These are phyloP conservation scores for Sarcomyxa edulis DNA, from an alignment of 768 basidiomycete genomes.

Conservation along the genomic window DNA sequence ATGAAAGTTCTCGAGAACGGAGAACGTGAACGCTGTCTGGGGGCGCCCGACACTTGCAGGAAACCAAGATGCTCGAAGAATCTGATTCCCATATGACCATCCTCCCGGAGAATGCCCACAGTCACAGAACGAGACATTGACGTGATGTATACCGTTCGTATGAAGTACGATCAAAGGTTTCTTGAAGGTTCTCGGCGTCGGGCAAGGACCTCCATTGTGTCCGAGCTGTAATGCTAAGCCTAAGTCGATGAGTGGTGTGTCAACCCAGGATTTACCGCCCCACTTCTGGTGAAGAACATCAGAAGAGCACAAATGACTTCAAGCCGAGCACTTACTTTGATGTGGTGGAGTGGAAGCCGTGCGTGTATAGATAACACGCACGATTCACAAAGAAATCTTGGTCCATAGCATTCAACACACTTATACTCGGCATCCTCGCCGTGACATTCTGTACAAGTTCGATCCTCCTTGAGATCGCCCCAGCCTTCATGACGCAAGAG, in stretches of 20 bases:
- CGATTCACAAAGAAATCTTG: neutral
- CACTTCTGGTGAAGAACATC: slow-evolving; percentile 1
- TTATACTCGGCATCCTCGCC: slow-evolving; percentile 1
- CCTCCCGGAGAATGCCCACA: slow-evolving; percentile 9
- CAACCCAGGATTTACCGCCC: slow-evolving; percentile 2
- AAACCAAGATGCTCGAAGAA: slow-evolving; percentile 5
- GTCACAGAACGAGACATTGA: slow-evolving; percentile 18
- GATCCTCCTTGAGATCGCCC: neutral
- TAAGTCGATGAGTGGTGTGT: slow-evolving; percentile 7
- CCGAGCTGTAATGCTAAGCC: slow-evolving; percentile 13
- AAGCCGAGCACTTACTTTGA: neutral
- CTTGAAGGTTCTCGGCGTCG: neutral
- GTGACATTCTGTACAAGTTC: neutral
- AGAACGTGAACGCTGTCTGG: slow-evolving; percentile 14
- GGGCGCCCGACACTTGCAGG: slow-evolving; percentile 12
- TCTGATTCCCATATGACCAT: slow-evolving; percentile 4
- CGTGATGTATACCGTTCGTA: slow-evolving; percentile 17
- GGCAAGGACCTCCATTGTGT: slow-evolving; percentile 3
- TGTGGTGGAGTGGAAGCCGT: slow-evolving; percentile 3
- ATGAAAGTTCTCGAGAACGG: slow-evolving; percentile 22
- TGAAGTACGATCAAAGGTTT: slow-evolving; percentile 12
- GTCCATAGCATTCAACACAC: slow-evolving; percentile 5
- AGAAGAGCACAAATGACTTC: neutral
- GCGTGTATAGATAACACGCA: slow-evolving; percentile 3
- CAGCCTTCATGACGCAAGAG: slow-evolving; percentile 3